Evolutionary conservation across 768 basidiomycete genomes (phyloP), one percentile per base, ranked within the genome.

Genomic region (Tricholoma terreum): DNA sequence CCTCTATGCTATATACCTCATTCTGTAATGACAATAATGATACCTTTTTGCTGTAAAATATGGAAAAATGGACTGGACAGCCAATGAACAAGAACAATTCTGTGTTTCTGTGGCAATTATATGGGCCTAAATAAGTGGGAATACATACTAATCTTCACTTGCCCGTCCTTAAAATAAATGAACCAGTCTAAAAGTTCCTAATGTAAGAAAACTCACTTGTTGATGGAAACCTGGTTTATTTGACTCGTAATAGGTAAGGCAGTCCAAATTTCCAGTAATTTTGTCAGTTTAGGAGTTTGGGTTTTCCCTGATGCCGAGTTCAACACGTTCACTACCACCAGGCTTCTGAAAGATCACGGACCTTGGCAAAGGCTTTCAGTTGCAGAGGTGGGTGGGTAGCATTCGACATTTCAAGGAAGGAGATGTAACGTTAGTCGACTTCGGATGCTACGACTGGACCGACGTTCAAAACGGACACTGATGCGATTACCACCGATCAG

Each of bases 391-490:
- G 82, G 60, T 86, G 83, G 10, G 82, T 81, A 48, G 85, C 75
- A 5, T 74, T 64, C 55, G 80, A 76, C 0, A 77, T 76, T 17
- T 69, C 58, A 9, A 78, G 71, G 35, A 76, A 57, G 52, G 75
- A 72, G 46, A 89, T 73, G 72, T 93, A 94, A 55, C 90, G 62
- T 66, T 92, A 90, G 4, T 84, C 82, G 63, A 88, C 77, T 65
- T 92, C 88, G 8, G 84, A 80, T 9, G 90, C 91, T 0, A 73
- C 38, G 24, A 82, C 58, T 4, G 63, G 52, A 3, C 90, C 89
- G 0, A 85, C 86, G 73, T 92, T 92, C 6, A 75, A 80, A 54
- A 91, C 73, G 3, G 73, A 76, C 53, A 87, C 69, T 1, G 77
- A 78, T 40, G 78, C 80, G 3, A n/a, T n/a, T n/a, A n/a, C n/a